Evolutionary conservation across 176 grass and related monocot genomes (phyloP), one percentile per base, ranked within the genome.

Genomic region (Carex kokanica): DNA sequence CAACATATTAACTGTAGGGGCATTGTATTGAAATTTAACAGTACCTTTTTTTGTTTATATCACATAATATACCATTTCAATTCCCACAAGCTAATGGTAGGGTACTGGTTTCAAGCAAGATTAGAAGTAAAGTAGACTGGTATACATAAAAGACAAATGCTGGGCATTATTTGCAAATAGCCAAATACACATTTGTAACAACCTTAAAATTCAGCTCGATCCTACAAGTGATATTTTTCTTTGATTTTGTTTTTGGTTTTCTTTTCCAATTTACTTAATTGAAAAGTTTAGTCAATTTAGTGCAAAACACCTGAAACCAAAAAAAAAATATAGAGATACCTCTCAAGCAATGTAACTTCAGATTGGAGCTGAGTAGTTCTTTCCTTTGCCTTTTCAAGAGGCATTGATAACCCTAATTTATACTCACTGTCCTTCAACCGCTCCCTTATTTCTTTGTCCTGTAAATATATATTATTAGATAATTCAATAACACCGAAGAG

Each of bases 381-480:
- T 83, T 95, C 89, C 80, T 93, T 90, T 67, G 96, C 91, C 47
- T 74, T 73, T 79, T 93, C 91, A 4, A 89, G 75, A 20, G 96
- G 93, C 96, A 99, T 99, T 6, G 89, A 93, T 57, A 86, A 86
- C 41, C 93, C 96, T 64, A 99, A 64, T 81, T 95, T 93, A 83
- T 84, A 90, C 78, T 99, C 93, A 88, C 93, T 99, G 60, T 88
- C 91, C 53, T 90, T 88, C 67, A 99, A 89, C 15, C 85, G 84
- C 40, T 85, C 83, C 84, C 91, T 93, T 88, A 99, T 89, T 90
- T 93, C 89, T 81, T 99, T 91, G 73, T 99, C 96, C 91, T 99
- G 63, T 66, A 88, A 79, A 78, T 54, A 77, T 78, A 41, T 58
- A 20, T 61, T 77, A 78, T 18, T 52, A 56, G 47, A 78, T 56